A percentile compares a stretch with the other conserved stretches of the same genome.
Conservation (phyloP, 2,329 filamentous ascomycete genomes). For the Fusarium sp. region DNA sequence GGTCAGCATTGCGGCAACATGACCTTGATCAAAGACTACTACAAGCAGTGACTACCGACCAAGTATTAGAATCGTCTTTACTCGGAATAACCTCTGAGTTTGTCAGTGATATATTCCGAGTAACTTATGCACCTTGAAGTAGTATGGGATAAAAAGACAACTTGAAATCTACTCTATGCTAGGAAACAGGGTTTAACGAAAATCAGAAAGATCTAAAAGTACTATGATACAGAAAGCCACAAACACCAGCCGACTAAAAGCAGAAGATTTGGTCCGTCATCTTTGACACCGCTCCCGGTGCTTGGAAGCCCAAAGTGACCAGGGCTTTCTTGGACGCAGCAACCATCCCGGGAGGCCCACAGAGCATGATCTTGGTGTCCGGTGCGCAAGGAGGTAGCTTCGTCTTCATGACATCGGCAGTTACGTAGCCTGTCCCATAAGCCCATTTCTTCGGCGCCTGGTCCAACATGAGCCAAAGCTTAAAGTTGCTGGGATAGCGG, state of each 20-base stretch:
- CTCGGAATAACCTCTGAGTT: neutral
- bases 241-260: slow-evolving; percentile 51
- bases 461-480: slow-evolving; percentile 67
- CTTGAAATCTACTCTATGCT: neutral
- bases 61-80: neutral
- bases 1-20: neutral
- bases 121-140: neutral
- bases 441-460: slow-evolving; percentile 60
- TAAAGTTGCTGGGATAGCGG: slow-evolving; percentile 65
- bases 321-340: slow-evolving; percentile 66
- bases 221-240: neutral
- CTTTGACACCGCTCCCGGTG: slow-evolving; percentile 62
- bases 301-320: slow-evolving; percentile 61
- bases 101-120: neutral
- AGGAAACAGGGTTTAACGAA: neutral
- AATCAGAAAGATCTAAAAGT: neutral
- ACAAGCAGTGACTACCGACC: neutral
- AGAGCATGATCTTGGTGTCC: slow-evolving; percentile 67
- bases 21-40: neutral
- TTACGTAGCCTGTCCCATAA: slow-evolving; percentile 63
- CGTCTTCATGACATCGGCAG: slow-evolving; percentile 60
- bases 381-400: slow-evolving; percentile 58
- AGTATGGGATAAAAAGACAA: neutral
- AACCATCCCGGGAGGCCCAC: slow-evolving; percentile 72
- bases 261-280: slow-evolving; percentile 67